phyloP scores from a whole-genome alignment of 306 rosid genomes.

The Corylus avellana region DNA sequence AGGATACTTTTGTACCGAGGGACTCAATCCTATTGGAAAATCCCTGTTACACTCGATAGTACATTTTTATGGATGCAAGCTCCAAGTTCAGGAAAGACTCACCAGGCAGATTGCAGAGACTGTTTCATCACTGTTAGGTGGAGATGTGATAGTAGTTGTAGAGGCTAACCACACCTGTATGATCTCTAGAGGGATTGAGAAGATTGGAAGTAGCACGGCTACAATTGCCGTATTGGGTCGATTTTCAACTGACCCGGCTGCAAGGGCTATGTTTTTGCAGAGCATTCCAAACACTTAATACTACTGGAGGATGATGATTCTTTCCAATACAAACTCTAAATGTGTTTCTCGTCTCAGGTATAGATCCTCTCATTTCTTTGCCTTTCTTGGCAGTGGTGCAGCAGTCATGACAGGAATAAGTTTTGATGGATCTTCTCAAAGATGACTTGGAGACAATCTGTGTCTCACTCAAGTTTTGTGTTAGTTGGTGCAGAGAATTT shows the following conservation, averaged over 20 bases:
- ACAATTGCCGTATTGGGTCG: slow-evolving; percentile 80
- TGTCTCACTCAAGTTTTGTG: not conserved
- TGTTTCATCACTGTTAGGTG: slow-evolving; percentile 66
- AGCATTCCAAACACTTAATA: slow-evolving; percentile 56
- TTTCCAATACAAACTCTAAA: not conserved
- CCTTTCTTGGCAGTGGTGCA: not conserved
- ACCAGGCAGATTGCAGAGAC: slow-evolving; percentile 95
- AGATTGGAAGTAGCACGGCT: slow-evolving; percentile 87
- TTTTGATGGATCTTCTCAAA: not conserved
- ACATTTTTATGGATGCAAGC: slow-evolving; percentile 89
- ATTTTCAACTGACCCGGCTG: slow-evolving; percentile 55
- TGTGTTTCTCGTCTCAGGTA: not conserved
- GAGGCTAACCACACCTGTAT: slow-evolving; percentile 97
- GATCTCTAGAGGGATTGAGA: slow-evolving; percentile 94
- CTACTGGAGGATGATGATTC: slow-evolving; percentile 36
- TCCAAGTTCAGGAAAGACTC: slow-evolving; percentile 96
- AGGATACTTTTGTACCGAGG: slow-evolving; percentile 56
- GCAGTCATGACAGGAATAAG: not conserved
- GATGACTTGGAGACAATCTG: not conserved
- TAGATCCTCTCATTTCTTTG: not conserved
- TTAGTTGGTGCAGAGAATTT: not conserved
- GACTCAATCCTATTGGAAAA: slow-evolving; percentile 55
- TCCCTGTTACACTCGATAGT: slow-evolving; percentile 73
- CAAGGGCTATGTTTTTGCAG: slow-evolving; percentile 75
- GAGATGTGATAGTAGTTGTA: slow-evolving; percentile 82